A percentile compares a stretch with the other conserved stretches of the same genome.
Conservation (phyloP, 345 rosid genomes). For the Atalantia buxifolia region DNA sequence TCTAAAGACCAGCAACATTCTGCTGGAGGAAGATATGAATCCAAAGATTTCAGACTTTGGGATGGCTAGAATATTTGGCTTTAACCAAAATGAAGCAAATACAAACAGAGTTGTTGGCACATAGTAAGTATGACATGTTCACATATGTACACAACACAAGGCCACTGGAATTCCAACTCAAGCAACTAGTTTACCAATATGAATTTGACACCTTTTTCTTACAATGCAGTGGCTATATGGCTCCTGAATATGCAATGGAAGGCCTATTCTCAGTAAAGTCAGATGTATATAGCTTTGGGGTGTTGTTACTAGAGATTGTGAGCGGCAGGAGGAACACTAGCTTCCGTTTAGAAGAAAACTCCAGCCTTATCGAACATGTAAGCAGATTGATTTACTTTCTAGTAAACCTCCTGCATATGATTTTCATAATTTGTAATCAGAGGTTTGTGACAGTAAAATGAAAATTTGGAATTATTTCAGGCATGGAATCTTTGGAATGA, state of each 20-base stretch:
- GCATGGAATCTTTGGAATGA: conserved; percentile 75
- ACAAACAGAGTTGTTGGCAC: conserved; percentile 65
- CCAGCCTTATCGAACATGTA: conserved; percentile 51
- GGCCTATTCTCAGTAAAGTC: conserved; percentile 69
- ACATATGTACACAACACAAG: background rate
- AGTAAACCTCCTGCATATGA: background rate
- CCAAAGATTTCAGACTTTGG: conserved; percentile 81
- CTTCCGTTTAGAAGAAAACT: conserved; percentile 33
- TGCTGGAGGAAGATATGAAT: conserved; percentile 70
- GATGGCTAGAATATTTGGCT: conserved; percentile 61
- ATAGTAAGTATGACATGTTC: conserved; percentile 35
- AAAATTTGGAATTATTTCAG: conserved; percentile 31
- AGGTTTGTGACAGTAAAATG: background rate
- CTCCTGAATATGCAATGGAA: conserved; percentile 82
- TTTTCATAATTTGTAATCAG: background rate
- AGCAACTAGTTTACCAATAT: background rate
- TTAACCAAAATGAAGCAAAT: conserved; percentile 50
- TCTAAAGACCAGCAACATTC: conserved; percentile 62
- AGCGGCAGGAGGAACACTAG: conserved; percentile 53
- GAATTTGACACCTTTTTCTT: background rate
- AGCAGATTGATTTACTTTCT: conserved; percentile 17
- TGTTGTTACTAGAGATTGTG: conserved; percentile 57
- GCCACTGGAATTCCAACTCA: background rate
- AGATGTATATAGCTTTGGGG: conserved; percentile 74
- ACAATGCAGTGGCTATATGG: conserved; percentile 61